These are phyloP conservation scores for Aspergillus indologenus DNA, from an alignment of 495 filamentous ascomycete species.

Conservation along the genomic window DNA sequence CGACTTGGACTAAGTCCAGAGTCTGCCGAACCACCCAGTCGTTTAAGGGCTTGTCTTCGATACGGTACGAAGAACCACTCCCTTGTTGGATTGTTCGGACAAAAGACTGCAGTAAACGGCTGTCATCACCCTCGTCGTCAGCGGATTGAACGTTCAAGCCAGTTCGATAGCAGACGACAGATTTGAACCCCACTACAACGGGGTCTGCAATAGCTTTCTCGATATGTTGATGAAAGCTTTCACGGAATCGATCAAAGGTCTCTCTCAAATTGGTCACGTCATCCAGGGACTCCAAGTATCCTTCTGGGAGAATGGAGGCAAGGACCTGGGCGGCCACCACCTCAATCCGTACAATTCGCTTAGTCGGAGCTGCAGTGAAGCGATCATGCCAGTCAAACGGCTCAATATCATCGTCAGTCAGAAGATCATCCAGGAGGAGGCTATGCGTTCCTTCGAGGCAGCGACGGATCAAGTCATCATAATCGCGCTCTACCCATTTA, in stretches of 20 bases:
- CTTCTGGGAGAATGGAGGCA: conserved; percentile 33
- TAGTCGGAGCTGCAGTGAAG: conserved; percentile 59
- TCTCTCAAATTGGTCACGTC: conserved; percentile 17
- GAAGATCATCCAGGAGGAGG: conserved; percentile 75
- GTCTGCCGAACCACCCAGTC: conserved; percentile 60
- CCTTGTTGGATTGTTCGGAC: conserved; percentile 26
- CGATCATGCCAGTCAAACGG: conserved; percentile 67
- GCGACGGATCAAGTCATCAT: conserved; percentile 54
- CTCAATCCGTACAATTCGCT: conserved; percentile 82
- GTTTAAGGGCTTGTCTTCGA: conserved; percentile 62
- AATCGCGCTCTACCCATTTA: conserved; percentile 50
- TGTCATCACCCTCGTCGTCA: conserved; percentile 23
- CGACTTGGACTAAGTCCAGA: conserved; percentile 30
- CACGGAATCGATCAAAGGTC: conserved; percentile 38
- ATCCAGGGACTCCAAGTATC: conserved; percentile 1
- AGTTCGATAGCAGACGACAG: conserved; percentile 78
- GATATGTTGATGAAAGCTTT: conserved; percentile 49
- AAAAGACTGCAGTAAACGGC: conserved; percentile 29
- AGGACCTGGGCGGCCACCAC: conserved; percentile 66
- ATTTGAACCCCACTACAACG: conserved; percentile 81
- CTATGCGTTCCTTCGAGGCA: conserved; percentile 76
- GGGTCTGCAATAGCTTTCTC: conserved; percentile 54
- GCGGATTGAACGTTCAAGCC: conserved; percentile 54
- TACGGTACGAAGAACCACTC: conserved; percentile 41
- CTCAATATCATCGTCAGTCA: conserved; percentile 58